Percentiles rank a stretch among this genome's conserved stretches.
phyloP scores from a whole-genome alignment of 108 stramenopile species.

The Asterionellopsis glacialis region DNA sequence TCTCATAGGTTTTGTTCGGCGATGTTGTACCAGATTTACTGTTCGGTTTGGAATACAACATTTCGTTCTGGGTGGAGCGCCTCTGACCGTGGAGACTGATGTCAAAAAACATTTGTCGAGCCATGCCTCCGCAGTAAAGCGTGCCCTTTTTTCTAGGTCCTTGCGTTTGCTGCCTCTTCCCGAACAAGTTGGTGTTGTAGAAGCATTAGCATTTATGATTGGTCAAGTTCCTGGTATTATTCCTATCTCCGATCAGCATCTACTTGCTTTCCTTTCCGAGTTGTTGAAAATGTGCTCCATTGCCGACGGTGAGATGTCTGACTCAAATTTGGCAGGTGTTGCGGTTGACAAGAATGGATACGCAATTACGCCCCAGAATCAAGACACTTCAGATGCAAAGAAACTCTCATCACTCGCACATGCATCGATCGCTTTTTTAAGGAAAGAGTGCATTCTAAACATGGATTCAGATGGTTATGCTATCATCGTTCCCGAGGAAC shows the following conservation, averaged over 20 bases:
- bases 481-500: constrained; percentile 51
- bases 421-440: constrained; percentile 58
- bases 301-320: constrained; percentile 84
- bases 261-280: constrained; percentile 73
- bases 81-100: too few relatives aligned
- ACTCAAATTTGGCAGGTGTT: constrained; percentile 40
- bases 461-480: constrained; percentile 19
- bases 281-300: constrained; percentile 79
- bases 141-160: constrained; percentile 65
- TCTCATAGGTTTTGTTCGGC: neutral
- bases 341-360: constrained; percentile 80
- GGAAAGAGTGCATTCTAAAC: constrained; percentile 45
- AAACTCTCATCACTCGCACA: constrained; percentile 12
- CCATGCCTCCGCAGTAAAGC: constrained; percentile 34
- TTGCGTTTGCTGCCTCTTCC: constrained; percentile 68
- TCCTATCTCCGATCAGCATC: constrained; percentile 58
- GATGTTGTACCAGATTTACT: constrained; percentile 31
- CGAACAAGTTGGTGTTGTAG: constrained; percentile 70
- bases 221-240: constrained; percentile 50
- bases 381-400: constrained; percentile 6
- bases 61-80: constrained; percentile 2
- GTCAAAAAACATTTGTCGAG: constrained; percentile 1
- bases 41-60: constrained; percentile 49
- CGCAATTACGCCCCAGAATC: constrained; percentile 38
- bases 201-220: constrained; percentile 59